Base-by-base conservation (phyloP, 202 grass and related monocot genomes). In the Setaria viridis region DNA sequence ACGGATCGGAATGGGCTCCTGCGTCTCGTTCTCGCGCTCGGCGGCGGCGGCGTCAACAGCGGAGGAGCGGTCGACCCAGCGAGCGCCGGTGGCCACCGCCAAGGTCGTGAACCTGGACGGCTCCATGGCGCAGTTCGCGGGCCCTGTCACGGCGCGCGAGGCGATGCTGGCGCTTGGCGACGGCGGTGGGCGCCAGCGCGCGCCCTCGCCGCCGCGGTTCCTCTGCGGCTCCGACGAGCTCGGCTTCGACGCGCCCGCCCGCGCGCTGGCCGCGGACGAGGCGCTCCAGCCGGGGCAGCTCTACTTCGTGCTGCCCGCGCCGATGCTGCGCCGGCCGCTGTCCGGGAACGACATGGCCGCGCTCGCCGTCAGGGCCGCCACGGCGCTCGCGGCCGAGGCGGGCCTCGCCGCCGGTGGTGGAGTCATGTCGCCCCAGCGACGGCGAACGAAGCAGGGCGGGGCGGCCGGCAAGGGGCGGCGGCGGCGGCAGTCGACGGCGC, bases 221-320 rank as follows among this genome's bases (percentile, higher is more conserved):
- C 25, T 97, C 9, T 97, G 89, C 87, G 82, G 82, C 80, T 76
- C 89, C 29, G 91, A 96, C 86, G 94, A 93, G 84, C 90, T 93
- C 42, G 7, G 66, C 29, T 62, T 75, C 84, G 89, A 91, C 67
- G 60, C n/a, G 11, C 54, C 70, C 9, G 47, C 84, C 3, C 78
- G 77, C 76, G 91, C 87, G 9, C 51, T 96, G 79, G 64, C 39
- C 7, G 70, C 46, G 5, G 25, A 84, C 1, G 86, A 87, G 6
- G 50, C 63, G 57, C 80, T 93, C 6, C 80, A 60, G 47, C 46
- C 81, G 0, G 87, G 87, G 30, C 89, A 93, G 67, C 81, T 96
- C 77, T 96, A 96, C 82, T 96, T 96, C 75, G 86, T 78, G 41
- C 79, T 96, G 21, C 91, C 91, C 10, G 7, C 5, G 9, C 13